Evolutionary conservation across 78 protist species (phyloP), one percentile per base, ranked within the genome.

Genomic region (Speleostelium caveatum): DNA sequence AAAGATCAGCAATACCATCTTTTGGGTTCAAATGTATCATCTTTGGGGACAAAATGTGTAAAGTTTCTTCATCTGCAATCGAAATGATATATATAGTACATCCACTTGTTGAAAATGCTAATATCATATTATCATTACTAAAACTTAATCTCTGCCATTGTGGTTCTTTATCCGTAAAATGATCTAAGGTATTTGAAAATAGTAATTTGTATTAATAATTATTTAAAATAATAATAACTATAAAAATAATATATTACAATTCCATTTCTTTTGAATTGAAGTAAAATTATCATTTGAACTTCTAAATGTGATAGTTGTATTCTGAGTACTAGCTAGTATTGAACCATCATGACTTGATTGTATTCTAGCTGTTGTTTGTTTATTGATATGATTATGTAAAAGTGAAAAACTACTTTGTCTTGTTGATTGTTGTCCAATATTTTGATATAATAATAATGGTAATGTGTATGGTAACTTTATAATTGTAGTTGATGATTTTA

Each of bases 131-230:
- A 59, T 83, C 90, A 10, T 76, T 76, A 83, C 79, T 69, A 56
- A 83, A 83, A 32, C 73, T 56, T 42, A 83, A 32, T 83, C 90
- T 67, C 51, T 83, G 90, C 90, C 90, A 83, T 56, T 83, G 90
- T 53, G 77, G 6, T 45, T 83, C 90, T 42, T 60, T 83, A 59
- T 83, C 90, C 36, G 21, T 28, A 35, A 67, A 66, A 6, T 42
- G 10, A 41, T 75, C 85, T 75, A 61, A 6, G 22, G n/a, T 33
- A 16, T 22, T 24, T 42, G 8, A 53, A n/a, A 14, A 63, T 5
- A 7, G 4, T 30, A 35, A 16, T 63, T 16, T 63, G 8, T 32
- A 39, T 63, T 16, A 63, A 7, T 16, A 30, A 63, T 30, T 3
- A 30, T 5, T 19, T 17, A 61, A 8, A 8, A 61, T n/a, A n/a